These are phyloP conservation scores for Eucalyptus paniculata DNA, from an alignment of 345 rosid genomes.

Conservation along the genomic window DNA sequence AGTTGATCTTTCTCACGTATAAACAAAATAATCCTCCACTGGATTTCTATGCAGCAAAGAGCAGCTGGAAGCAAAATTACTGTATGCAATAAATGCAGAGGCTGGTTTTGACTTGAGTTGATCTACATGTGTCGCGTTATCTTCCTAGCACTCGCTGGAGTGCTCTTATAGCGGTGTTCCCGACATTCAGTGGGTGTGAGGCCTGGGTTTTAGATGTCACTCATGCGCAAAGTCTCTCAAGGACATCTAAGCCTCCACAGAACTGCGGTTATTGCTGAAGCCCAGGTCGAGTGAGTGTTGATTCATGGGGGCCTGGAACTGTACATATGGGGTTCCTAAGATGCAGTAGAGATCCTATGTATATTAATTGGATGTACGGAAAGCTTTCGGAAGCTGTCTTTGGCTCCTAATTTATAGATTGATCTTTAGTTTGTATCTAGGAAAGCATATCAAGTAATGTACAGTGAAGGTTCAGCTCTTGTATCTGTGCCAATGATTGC, in stretches of 20 bases:
- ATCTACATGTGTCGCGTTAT: constrained; percentile 14
- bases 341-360: background rate
- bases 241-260: background rate
- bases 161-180: background rate
- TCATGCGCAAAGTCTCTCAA: background rate
- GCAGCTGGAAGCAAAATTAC: constrained; percentile 70
- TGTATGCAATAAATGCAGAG: constrained; percentile 89
- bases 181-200: background rate
- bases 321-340: background rate
- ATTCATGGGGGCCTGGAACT: background rate
- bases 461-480: background rate
- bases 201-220: background rate
- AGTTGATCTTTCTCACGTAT: background rate
- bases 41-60: constrained; percentile 63
- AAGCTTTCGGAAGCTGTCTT: background rate
- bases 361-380: background rate
- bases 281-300: background rate
- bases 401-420: background rate
- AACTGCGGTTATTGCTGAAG: background rate
- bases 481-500: background rate
- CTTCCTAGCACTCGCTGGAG: background rate
- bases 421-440: background rate
- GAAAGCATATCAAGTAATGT: background rate
- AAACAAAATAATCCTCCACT: background rate
- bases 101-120: constrained; percentile 98